Percentiles rank a stretch among this genome's conserved stretches.
These are phyloP conservation scores for Kappamyces sp. DNA, from an alignment of 192 early-diverging fungal species.

Conservation along the genomic window DNA sequence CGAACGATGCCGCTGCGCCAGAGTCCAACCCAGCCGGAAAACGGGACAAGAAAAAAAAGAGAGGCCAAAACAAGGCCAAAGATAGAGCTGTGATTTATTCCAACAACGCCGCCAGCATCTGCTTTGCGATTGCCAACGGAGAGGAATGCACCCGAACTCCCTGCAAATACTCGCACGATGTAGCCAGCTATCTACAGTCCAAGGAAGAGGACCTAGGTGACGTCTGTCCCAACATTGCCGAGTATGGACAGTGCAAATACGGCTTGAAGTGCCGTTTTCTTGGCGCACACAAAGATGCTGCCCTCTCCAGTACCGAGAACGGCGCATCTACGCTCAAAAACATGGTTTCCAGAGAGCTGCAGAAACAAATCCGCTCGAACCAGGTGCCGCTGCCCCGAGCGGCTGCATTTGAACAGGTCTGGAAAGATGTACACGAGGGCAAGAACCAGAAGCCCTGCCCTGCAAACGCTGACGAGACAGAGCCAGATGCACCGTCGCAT, in stretches of 20 bases:
- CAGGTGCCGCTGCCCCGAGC: conserved; percentile 10
- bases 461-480: neutral
- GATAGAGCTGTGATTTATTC: neutral
- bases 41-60: conserved; percentile 13
- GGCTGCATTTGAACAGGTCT: conserved; percentile 10
- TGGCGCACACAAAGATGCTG: conserved; percentile 28
- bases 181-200: conserved; percentile 59
- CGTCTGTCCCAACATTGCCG: conserved; percentile 62
- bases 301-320: conserved; percentile 21
- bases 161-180: conserved; percentile 79
- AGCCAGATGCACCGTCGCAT: neutral
- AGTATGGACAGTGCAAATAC: conserved; percentile 63
- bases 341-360: conserved; percentile 19
- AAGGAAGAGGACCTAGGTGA: conserved; percentile 73
- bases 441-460: conserved; percentile 15
- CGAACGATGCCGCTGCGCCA: too few relatives aligned
- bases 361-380: conserved; percentile 5
- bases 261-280: conserved; percentile 47
- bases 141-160: conserved; percentile 42
- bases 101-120: conserved; percentile 41
- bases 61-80: conserved; percentile 31
- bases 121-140: conserved; percentile 40
- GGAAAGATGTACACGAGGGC: conserved; percentile 9
- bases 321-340: conserved; percentile 12
- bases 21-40: too few relatives aligned